Evolutionary conservation across 805 yeast species (phyloP).

Genomic region (Jamesozyma rosinii): DNA sequence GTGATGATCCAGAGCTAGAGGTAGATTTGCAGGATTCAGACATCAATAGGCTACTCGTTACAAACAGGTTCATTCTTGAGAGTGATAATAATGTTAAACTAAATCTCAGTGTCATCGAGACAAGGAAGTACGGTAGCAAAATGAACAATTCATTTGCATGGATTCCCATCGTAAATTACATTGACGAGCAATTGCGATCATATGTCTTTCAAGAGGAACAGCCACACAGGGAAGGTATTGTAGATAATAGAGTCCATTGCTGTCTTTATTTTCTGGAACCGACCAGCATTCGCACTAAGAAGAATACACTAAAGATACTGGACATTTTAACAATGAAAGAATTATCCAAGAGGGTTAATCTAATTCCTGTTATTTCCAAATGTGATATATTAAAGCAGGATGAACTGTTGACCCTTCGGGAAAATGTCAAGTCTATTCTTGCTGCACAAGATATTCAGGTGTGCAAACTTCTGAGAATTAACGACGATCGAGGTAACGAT

Average conservation of each 20-base stretch:
- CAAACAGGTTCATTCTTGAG: slow-evolving; percentile 30
- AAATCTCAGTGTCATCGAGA: slow-evolving; percentile 56
- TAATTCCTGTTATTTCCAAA: slow-evolving; percentile 74
- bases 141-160: slow-evolving; percentile 59
- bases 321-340: slow-evolving; percentile 70
- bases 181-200: slow-evolving; percentile 69
- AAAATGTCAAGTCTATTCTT: slow-evolving; percentile 41
- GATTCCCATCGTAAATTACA: slow-evolving; percentile 58
- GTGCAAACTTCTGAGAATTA: slow-evolving; percentile 41
- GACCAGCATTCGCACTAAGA: slow-evolving; percentile 33
- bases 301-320: slow-evolving; percentile 44
- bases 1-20: neutral
- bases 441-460: slow-evolving; percentile 47
- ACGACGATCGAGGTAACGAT: slow-evolving; percentile 23
- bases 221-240: slow-evolving; percentile 45
- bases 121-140: slow-evolving; percentile 69
- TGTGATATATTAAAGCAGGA: slow-evolving; percentile 55
- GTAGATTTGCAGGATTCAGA: neutral
- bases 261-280: slow-evolving; percentile 79
- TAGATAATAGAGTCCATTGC: slow-evolving; percentile 70
- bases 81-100: slow-evolving; percentile 49
- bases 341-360: slow-evolving; percentile 60
- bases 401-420: slow-evolving; percentile 49
- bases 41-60: neutral
- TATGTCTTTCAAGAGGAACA: slow-evolving; percentile 71